Evolutionary conservation across 106 monocot species (phyloP), one percentile per base, ranked within the genome.

Genomic region (Dendrobium nobile): DNA sequence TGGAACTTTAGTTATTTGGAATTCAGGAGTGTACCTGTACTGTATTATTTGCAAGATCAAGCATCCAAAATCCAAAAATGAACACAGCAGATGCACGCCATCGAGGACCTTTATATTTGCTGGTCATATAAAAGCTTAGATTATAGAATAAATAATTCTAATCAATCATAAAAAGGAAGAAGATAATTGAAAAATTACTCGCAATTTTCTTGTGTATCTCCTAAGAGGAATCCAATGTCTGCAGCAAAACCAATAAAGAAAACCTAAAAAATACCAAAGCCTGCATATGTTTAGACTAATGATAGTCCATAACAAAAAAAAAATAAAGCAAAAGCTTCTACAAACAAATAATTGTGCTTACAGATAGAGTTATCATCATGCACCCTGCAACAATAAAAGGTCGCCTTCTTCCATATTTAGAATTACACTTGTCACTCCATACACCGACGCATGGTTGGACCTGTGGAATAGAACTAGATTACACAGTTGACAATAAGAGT

Each of bases 401-500:
- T 45, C 99, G 84, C 55, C 99, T 89, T 79, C 95, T 89, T 82
- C 99, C 99, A 85, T 91, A 90, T 85, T 91, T 99, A 75, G 91
- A 95, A 54, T 81, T 80, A 73, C 99, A 99, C 81, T 93, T 95
- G 74, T 99, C 99, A 82, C 99, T 99, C 99, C 99, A 99, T 79
- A 99, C 90, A 77, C 99, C 99, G 78, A 99, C 93, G 83, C 99
- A 99, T 78, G 99, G 95, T 88, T 99, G 99, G 82, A 99, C 99
- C 99, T 99, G 85, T 18, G 17, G 16, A n/a, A 47, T 33, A 55
- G 78, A 48, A 74, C 13, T 43, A 74, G 41, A 74, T 74, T 41
- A 74, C 40, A 43, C 4, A 77, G 8, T 28, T 77, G 54, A 27
- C 0, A 42, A 20, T 47, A 44, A 37, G 61, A 61, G 70, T 70